These are phyloP conservation scores for Ustilago sp. DNA, from an alignment of 1,284 basidiomycete species.

Conservation along the genomic window DNA sequence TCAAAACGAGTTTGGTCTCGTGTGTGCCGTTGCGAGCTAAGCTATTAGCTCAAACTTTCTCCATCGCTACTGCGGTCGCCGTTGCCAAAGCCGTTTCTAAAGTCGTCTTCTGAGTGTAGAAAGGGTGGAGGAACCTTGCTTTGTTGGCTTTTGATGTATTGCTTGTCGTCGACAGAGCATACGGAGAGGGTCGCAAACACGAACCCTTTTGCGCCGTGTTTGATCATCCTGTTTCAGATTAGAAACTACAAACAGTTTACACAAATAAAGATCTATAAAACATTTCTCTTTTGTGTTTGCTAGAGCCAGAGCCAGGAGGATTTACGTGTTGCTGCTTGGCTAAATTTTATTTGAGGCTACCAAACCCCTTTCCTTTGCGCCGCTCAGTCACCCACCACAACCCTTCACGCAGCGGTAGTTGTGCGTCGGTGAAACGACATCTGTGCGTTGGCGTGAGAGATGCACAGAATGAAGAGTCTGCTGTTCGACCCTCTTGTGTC, in stretches of 20 bases:
- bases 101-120: not conserved
- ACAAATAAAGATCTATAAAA: not conserved
- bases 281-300: not conserved
- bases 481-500: not conserved
- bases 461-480: too few relatives aligned
- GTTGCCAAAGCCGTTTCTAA: not conserved
- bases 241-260: conserved; percentile 2
- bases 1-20: not conserved
- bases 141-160: not conserved
- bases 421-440: not conserved
- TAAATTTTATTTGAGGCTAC: not conserved
- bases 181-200: not conserved
- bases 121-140: not conserved
- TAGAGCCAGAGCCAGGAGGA: not conserved
- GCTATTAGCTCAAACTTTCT: not conserved
- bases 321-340: not conserved
- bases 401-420: not conserved
- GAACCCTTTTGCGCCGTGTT: not conserved
- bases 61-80: not conserved
- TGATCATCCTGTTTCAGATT: not conserved
- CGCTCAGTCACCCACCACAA: not conserved
- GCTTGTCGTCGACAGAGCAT: not conserved
- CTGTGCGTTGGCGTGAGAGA: not conserved
- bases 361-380: too few relatives aligned
- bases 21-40: not conserved